Evolutionary conservation across 139 green algal genomes (phyloP).

Genomic region (Haematococcus lacustris): DNA sequence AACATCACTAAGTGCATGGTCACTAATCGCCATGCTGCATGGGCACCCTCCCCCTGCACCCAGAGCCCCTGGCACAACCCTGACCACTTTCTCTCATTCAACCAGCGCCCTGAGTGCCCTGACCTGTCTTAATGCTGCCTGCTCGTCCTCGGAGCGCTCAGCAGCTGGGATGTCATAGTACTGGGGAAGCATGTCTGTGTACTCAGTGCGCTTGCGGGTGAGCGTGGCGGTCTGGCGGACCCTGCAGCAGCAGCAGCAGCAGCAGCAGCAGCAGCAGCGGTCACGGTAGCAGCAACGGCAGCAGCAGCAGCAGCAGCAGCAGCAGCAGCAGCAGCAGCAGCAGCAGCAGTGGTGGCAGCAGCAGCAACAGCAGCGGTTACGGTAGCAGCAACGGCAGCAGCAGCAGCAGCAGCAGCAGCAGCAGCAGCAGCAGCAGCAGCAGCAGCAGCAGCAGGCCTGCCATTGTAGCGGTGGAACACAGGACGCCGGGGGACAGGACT

Average conservation of each 20-base stretch:
- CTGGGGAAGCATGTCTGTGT: constrained; percentile 52
- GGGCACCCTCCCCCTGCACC: neutral
- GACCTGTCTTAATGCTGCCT: constrained; percentile 74
- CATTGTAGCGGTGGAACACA: neutral
- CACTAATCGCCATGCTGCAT: neutral
- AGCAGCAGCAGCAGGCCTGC: too few species aligned
- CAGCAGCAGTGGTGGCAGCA: neutral
- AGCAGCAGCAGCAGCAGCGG: neutral
- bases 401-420: too few species aligned
- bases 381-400: too few species aligned
- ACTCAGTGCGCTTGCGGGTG: neutral
- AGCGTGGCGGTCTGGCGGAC: neutral
- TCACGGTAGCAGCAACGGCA: neutral
- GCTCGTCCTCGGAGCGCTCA: constrained; percentile 74
- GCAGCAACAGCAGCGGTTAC: neutral
- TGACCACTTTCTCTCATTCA: neutral
- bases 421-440: too few species aligned
- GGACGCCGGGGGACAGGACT: neutral
- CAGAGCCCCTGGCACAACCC: neutral
- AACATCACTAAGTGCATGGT: neutral
- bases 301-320: neutral
- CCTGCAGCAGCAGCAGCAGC: neutral
- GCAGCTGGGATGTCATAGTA: constrained; percentile 73
- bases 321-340: neutral
- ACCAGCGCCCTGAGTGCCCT: neutral